Percentiles rank a stretch among this genome's conserved stretches.
Conservation (phyloP, 2,329 filamentous ascomycete species). For the Alternaria consortialis region DNA sequence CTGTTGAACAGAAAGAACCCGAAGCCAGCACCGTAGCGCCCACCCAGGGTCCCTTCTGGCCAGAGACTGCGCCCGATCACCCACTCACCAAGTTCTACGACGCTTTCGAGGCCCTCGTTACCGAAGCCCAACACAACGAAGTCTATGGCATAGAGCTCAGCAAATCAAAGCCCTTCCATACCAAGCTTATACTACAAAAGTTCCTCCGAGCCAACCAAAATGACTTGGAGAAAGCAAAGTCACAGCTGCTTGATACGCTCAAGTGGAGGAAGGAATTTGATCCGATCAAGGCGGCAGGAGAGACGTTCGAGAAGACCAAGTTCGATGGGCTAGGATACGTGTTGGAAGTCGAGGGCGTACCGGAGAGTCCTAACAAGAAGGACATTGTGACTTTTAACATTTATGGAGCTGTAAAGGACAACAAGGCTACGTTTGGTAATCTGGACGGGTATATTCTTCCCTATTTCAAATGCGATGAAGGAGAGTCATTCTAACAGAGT, state of each 20-base stretch:
- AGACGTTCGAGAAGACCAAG: constrained; percentile 71
- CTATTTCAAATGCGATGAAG: not conserved
- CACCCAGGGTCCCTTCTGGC: constrained; percentile 42
- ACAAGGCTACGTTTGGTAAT: constrained; percentile 82
- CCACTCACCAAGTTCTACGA: constrained; percentile 66
- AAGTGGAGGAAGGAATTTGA: constrained; percentile 83
- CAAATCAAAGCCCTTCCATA: constrained; percentile 68
- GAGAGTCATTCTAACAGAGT: not conserved
- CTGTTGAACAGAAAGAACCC: not conserved
- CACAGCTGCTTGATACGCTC: constrained; percentile 80
- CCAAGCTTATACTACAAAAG: constrained; percentile 87
- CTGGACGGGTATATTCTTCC: constrained; percentile 71
- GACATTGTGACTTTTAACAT: constrained; percentile 89
- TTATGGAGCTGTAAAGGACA: constrained; percentile 86
- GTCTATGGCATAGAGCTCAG: constrained; percentile 84
- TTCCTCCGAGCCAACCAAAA: constrained; percentile 90
- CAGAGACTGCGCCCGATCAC: constrained; percentile 49
- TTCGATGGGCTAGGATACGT: constrained; percentile 84
- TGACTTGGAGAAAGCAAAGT: constrained; percentile 75
- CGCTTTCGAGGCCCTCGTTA: constrained; percentile 66
- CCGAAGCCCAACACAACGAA: constrained; percentile 71
- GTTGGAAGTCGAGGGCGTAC: constrained; percentile 70
- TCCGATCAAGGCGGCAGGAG: constrained; percentile 70
- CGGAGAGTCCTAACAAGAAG: constrained; percentile 63
- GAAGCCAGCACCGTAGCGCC: constrained; percentile 12